Evolutionary conservation across 2,329 filamentous ascomycete genomes (phyloP), one percentile per base, ranked within the genome.

Genomic region (Alternaria sp.): DNA sequence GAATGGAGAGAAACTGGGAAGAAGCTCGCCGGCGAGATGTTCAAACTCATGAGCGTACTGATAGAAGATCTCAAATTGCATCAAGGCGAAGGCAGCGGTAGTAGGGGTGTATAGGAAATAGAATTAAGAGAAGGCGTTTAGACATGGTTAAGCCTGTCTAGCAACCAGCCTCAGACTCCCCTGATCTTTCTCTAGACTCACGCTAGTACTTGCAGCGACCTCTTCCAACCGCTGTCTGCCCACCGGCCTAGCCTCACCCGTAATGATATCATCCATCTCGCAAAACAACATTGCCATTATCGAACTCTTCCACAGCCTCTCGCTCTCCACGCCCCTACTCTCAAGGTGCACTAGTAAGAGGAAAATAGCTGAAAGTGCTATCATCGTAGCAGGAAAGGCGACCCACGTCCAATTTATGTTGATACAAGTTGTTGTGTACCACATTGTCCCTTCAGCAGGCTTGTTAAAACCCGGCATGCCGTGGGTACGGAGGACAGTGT

Each of bases 1-100:
- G 53, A 59, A 7, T 79, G 66, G 64, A 69, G 74, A 40, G 76
- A 78, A 51, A 63, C 58, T 28, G 76, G 76, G 27, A 69, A 63
- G 53, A 73, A 62, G 50, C 57, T 76, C 63, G 72, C 72, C 1
- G 76, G 74, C 27, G 76, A 79, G 61, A 77, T 79, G 74, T 79
- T 77, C 34, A 79, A 79, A 61, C 64, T 75, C 40, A 68, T 78
- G 22, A 74, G 74, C 55, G 64, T 54, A 6, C 52, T 79, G 54
- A 73, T 78, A 49, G 68, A 64, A 38, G 72, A 76, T 34, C 25
- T 72, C 18, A 65, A 65, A 25, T n/a, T 14, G 30, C 34, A n/a
- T 14, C 34, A 18, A 11, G 25, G 50, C 36, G 36, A 52, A 52
- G 46, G 30, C 25, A 11, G 50, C 16, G 34, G 34, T 28, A 12